Conservation (phyloP, 1,139 yeast species). For the Fermentozyma sake region DNA sequence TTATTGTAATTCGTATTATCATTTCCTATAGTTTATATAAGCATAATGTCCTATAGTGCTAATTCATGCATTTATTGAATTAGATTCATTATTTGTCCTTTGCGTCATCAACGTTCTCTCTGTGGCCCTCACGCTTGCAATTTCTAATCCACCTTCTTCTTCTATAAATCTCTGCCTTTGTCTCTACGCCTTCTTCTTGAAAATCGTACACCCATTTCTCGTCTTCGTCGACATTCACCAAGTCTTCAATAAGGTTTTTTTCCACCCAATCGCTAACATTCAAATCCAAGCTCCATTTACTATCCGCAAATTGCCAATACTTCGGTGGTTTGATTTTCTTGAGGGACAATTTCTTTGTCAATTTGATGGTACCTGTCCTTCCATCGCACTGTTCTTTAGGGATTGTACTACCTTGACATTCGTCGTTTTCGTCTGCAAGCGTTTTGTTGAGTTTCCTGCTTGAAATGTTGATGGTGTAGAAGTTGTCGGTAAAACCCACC, state of each 20-base stretch:
- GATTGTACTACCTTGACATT: background rate
- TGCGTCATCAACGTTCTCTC: constrained; percentile 3
- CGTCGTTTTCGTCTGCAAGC: constrained; percentile 21
- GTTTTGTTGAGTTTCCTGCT: constrained; percentile 15
- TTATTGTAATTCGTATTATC: no score
- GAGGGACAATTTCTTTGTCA: constrained; percentile 17
- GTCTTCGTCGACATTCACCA: constrained; percentile 58
- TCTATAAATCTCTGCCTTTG: constrained; percentile 32
- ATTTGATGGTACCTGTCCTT: constrained; percentile 4
- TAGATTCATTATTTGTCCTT: background rate
- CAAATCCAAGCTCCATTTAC: constrained; percentile 57
- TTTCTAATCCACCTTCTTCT: constrained; percentile 52
- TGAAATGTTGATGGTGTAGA: constrained; percentile 43
- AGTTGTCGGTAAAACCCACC: constrained; percentile 53
- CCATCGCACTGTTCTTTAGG: constrained; percentile 1
- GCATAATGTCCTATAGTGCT: no score
- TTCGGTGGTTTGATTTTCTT: constrained; percentile 49
- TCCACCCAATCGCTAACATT: constrained; percentile 57
- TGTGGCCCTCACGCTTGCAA: constrained; percentile 21
- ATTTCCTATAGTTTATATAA: background rate
- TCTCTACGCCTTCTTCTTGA: constrained; percentile 5
- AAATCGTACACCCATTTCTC: constrained; percentile 79
- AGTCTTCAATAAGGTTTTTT: constrained; percentile 42
- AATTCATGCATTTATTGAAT: background rate
- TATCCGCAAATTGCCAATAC: constrained; percentile 49